Percentiles rank a stretch among this genome's conserved stretches.
These are phyloP conservation scores for Paspalum vaginatum DNA, from an alignment of 176 grass and related monocot species.

Conservation along the genomic window DNA sequence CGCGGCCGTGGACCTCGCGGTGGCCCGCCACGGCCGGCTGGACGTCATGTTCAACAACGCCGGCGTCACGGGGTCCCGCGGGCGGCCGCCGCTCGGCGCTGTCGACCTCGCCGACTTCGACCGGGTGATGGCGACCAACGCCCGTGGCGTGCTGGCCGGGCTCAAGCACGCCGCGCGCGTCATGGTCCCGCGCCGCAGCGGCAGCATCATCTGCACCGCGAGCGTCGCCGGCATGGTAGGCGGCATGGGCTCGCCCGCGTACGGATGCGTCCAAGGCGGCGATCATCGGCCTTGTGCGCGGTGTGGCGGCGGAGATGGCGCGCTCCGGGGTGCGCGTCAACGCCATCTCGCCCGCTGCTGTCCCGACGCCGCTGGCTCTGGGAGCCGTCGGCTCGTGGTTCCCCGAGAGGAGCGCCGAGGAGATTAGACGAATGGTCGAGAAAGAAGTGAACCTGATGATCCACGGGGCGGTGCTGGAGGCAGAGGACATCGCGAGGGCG, in stretches of 20 bases:
- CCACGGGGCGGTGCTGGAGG: background rate
- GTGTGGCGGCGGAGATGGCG: background rate
- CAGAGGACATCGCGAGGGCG: background rate
- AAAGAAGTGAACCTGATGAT: background rate
- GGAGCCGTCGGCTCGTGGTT: accelerated
- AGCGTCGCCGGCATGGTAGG: conserved; percentile 27
- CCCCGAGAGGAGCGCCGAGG: background rate
- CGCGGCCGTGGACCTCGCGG: conserved; percentile 45
- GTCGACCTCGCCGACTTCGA: conserved; percentile 59
- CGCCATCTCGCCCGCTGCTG: background rate
- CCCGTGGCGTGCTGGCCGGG: conserved; percentile 46
- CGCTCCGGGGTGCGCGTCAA: conserved; percentile 20
- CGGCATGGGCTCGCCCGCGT: background rate
- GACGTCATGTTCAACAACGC: conserved; percentile 73
- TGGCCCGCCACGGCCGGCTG: conserved; percentile 42
- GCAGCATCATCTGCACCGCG: conserved; percentile 60
- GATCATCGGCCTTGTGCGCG: background rate
- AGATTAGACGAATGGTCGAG: background rate
- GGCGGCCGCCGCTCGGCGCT: background rate
- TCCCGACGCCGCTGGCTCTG: conserved; percentile 1
- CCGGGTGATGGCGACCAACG: conserved; percentile 54
- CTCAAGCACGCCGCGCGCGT: conserved; percentile 73
- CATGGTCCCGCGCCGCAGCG: conserved; percentile 48
- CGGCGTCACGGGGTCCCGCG: background rate
- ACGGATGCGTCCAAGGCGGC: background rate